Evolutionary conservation across 2,329 filamentous ascomycete species (phyloP), one percentile per base, ranked within the genome.

Genomic region (Ascochyta lentis): DNA sequence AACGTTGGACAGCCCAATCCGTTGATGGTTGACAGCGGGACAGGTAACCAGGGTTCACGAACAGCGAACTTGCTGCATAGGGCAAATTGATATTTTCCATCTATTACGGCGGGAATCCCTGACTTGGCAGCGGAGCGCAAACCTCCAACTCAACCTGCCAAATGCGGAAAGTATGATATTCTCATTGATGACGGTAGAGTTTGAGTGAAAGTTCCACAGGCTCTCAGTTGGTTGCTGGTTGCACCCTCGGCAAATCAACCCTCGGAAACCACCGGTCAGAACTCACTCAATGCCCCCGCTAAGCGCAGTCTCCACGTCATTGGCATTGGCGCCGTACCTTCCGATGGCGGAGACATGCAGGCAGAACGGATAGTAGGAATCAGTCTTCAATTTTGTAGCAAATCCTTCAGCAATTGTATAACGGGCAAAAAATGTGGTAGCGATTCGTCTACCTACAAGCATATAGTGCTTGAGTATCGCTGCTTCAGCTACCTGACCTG

Each of bases 291-390:
- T 24, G 40, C 43, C 12, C 33, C 4, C 42, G 29, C 29, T 51
- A 51, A 56, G 47, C 53, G 53, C 42, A 27, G 22, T 47, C 35
- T 23, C n/a, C 31, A 48, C 53, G 47, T 56, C 53, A 51, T 41
- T 51, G 24, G 24, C 27, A 13, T 23, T 35, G 15, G 19, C 24
- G 12, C 16, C 29, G 34, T 37, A 13, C 24, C 38, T 47, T 53
- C 49, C 49, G 49, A 46, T 39, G 35, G 13, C 47, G 47, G 47
- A 31, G 42, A 16, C 23, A 5, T 31, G 29, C 27, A 29, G 27
- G 8, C 2, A 29, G 27, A 29, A 29, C 27, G 8, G 27, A 29
- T 29, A 6, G 12, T 15, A 31, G 12, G 5, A 31, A 13, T 15
- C 29, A 13, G 13, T 15, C 10, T 15, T 13, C 12, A 31, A 13